A percentile compares a stretch with the other conserved stretches of the same genome.
phyloP scores from a whole-genome alignment of 2,329 filamentous ascomycete species.

The Xylaria arbuscula region DNA sequence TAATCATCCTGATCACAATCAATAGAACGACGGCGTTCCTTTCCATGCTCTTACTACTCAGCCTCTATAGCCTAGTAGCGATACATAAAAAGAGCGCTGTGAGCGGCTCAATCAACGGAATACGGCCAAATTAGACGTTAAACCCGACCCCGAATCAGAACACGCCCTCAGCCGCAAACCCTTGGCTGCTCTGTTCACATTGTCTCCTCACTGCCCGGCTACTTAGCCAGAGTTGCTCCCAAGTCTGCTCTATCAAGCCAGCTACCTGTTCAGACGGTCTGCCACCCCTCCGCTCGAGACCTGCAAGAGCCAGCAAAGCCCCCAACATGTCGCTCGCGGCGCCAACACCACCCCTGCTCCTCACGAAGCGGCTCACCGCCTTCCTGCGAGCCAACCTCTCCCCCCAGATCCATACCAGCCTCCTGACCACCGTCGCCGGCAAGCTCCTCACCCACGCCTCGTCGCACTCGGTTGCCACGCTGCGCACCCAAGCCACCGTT shows the following conservation, averaged over 20 bases:
- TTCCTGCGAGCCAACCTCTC: constrained; percentile 71
- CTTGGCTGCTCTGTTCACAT: neutral
- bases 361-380: constrained; percentile 72
- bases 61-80: neutral
- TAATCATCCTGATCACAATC: constrained; percentile 13
- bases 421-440: constrained; percentile 69
- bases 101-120: neutral
- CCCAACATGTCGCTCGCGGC: constrained; percentile 45
- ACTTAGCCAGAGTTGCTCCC: neutral
- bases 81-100: neutral
- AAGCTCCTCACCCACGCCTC: constrained; percentile 73
- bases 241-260: neutral
- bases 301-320: constrained; percentile 7
- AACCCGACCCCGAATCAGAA: neutral
- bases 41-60: neutral
- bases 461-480: constrained; percentile 63
- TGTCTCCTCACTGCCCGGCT: neutral
- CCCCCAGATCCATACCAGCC: constrained; percentile 66
- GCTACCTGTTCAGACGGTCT: neutral
- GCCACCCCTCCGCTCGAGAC: neutral
- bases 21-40: neutral
- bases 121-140: neutral
- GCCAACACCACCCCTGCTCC: constrained; percentile 67
- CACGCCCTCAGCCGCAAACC: neutral
- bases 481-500: constrained; percentile 72